Evolutionary conservation across 164 flowering plant genomes (phyloP).

Genomic region (Dillenia suffruticosa): DNA sequence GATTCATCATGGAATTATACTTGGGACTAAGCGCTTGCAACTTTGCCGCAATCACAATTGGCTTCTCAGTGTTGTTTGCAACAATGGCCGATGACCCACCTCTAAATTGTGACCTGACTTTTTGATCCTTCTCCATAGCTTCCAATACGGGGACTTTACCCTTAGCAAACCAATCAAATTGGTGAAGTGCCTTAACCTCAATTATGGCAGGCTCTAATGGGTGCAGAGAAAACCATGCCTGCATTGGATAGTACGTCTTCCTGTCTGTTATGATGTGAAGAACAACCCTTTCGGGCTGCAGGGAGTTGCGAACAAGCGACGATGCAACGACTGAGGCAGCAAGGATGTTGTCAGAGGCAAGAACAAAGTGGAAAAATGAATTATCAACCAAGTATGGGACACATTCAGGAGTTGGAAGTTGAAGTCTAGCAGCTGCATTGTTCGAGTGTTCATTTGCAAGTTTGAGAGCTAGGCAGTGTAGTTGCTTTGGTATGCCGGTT

Average conservation of each 20-base stretch:
- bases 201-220: conserved; percentile 69
- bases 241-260: conserved; percentile 87
- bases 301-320: conserved; percentile 62
- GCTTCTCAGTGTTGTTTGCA: conserved; percentile 66
- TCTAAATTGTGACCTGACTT: conserved; percentile 66
- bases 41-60: conserved; percentile 77
- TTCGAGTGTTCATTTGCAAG: conserved; percentile 85
- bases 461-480: conserved; percentile 74
- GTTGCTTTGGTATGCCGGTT: conserved; percentile 96
- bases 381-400: conserved; percentile 88
- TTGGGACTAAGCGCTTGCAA: conserved; percentile 95
- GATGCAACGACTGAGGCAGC: conserved; percentile 87
- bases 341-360: conserved; percentile 89
- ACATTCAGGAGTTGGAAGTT: conserved; percentile 73
- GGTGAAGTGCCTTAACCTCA: conserved; percentile 92
- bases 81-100: conserved; percentile 90
- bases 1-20: conserved; percentile 92
- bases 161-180: conserved; percentile 91
- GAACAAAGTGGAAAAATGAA: conserved; percentile 78
- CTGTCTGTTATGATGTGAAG: conserved; percentile 85
- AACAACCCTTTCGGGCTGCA: conserved; percentile 64
- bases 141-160: conserved; percentile 94
- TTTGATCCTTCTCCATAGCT: conserved; percentile 93
- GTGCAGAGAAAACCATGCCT: conserved; percentile 95
- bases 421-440: conserved; percentile 86